These are phyloP conservation scores for Aspergillus chevalieri DNA, from an alignment of 2,329 filamentous ascomycete genomes.

Conservation along the genomic window DNA sequence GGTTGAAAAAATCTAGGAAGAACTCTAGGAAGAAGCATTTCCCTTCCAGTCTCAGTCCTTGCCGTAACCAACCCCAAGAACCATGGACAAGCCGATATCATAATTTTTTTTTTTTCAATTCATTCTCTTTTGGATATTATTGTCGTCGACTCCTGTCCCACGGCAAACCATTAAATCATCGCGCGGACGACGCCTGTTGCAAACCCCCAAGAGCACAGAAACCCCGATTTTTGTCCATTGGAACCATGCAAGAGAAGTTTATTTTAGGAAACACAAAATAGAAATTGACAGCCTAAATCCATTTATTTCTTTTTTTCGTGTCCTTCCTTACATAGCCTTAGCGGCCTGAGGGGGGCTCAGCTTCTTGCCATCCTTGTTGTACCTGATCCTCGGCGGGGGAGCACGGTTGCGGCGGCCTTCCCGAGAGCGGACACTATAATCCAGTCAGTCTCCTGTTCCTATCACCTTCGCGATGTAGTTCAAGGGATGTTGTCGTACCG, in stretches of 20 bases:
- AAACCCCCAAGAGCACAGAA: conserved; percentile 16
- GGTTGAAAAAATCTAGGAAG: no score
- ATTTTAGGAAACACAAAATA: conserved; percentile 27
- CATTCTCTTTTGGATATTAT: conserved; percentile 8
- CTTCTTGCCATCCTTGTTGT: conserved; percentile 99
- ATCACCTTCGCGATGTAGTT: not conserved
- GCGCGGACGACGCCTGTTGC: not conserved
- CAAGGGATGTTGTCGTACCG: conserved; percentile 60
- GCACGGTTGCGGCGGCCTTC: conserved; percentile 98
- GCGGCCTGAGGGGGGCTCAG: conserved; percentile 76
- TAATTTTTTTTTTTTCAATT: conserved; percentile 8
- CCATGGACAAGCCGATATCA: conserved; percentile 6
- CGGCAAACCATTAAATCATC: conserved; percentile 6
- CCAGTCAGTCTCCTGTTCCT: conserved; percentile 11
- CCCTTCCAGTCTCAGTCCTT: no score
- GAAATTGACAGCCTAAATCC: conserved; percentile 31
- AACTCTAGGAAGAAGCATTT: no score
- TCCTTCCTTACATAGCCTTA: conserved; percentile 49
- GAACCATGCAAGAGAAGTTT: not conserved
- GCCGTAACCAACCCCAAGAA: no score
- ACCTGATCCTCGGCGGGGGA: conserved; percentile 91
- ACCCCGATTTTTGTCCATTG: conserved; percentile 6
- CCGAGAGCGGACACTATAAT: conserved; percentile 82
- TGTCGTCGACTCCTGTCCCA: conserved; percentile 10
- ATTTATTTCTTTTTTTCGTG: conserved; percentile 27